Base-by-base conservation (phyloP, 2,329 filamentous ascomycete genomes). In the Delphinella strobiligena region DNA sequence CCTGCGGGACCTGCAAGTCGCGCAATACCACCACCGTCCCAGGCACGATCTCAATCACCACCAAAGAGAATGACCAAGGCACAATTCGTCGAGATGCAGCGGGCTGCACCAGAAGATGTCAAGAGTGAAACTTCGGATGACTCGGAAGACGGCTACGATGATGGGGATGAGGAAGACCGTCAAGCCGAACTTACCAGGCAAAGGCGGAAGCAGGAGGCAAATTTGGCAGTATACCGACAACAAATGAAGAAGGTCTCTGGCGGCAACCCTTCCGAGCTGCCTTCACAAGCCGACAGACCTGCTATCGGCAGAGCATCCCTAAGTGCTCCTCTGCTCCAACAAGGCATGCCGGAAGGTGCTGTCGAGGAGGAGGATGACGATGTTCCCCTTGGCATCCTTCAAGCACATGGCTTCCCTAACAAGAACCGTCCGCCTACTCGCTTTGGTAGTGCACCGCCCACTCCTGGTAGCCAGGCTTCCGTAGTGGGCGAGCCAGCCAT, bases 231-330 rank as follows among this genome's bases (percentile, higher is more conserved):
- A 2, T 93, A 93, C 59, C 76, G 87, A 42, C 87, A 94, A 58
- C 83, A 91, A 61, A 94, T 93, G 87, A 93, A 89, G 82, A 93
- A 93, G 62, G 82, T 91, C 19, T 93, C 86, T 1, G 87, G 76
- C 16, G 42, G 42, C n/a, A 34, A 44, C n/a, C 59, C 69, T 4
- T 59, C 68, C 9, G 61, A 64, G 31, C 49, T 61, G 10, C 58
- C 69, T 3, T 50, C 49, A 19, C 44, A 47, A 11, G 54, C 64
- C 9, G 59, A 69, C 18, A 73, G 76, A 63, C 65, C 36, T 59
- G 79, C 45, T 67, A 71, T 14, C 64, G 22, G 22, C 7, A 74
- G 4, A 63, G 60, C 40, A 49, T 58, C 38, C 44, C 56, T 34
- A 8, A 43, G 36, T 19, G 36, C 36, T 18, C 41, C 45, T n/a